phyloP scores from a whole-genome alignment of 441 rosid genomes.

The Eutrema salsugineum region DNA sequence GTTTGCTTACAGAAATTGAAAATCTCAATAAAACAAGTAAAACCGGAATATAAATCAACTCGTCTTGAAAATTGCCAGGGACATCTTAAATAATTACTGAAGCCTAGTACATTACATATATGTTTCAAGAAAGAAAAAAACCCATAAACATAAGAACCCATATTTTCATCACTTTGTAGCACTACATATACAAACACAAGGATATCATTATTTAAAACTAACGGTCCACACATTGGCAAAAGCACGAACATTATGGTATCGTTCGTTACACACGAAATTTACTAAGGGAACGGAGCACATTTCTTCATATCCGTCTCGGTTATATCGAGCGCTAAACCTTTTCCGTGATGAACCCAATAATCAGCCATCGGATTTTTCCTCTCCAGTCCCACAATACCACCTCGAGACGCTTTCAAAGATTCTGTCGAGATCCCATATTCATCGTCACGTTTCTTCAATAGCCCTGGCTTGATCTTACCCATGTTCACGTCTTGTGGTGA shows the following conservation, averaged over 20 bases:
- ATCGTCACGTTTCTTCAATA: constrained; percentile 44
- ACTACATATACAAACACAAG: no score
- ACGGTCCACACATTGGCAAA: neutral
- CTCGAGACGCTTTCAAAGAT: constrained; percentile 35
- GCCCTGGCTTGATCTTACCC: constrained; percentile 45
- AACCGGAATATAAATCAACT: neutral
- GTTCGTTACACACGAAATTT: neutral
- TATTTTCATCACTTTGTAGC: no score
- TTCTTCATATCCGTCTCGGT: constrained; percentile 41
- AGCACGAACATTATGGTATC: neutral
- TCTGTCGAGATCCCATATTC: constrained; percentile 46
- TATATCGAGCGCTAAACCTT: constrained; percentile 53
- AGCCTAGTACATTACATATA: no score
- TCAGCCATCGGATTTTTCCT: constrained; percentile 59
- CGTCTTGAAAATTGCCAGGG: no score
- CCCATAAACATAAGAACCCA: no score
- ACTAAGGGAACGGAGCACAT: constrained; percentile 27
- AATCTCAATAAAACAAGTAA: neutral
- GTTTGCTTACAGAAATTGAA: neutral
- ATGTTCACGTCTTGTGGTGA: constrained; percentile 63
- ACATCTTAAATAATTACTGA: no score
- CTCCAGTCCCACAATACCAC: constrained; percentile 48
- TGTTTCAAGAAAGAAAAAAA: no score
- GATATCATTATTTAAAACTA: neutral
- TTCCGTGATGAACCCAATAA: constrained; percentile 71